Evolutionary conservation across 768 basidiomycete genomes (phyloP).

Genomic region (Lepiota brunneoincarnata): DNA sequence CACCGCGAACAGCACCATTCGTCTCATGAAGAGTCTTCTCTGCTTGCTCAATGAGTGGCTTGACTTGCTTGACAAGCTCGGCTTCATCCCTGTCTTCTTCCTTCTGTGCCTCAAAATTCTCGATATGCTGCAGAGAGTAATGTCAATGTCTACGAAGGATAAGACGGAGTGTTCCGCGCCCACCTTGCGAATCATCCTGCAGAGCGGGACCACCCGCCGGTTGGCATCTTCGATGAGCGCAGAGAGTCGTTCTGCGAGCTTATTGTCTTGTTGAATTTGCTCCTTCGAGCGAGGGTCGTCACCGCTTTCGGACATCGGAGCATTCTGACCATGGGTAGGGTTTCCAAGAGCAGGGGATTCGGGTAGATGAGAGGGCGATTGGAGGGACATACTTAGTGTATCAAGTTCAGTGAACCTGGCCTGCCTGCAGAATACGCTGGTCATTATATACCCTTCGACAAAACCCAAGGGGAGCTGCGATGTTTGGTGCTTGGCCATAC

Average conservation of each 20-base stretch:
- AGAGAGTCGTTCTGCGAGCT: slow-evolving; percentile 33
- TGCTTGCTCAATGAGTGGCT: slow-evolving; percentile 33
- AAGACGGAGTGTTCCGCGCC: background rate
- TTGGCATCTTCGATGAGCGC: slow-evolving; percentile 33
- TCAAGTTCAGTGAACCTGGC: too few species aligned
- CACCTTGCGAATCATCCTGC: slow-evolving; percentile 35
- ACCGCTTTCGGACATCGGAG: background rate
- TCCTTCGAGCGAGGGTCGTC: slow-evolving; percentile 21
- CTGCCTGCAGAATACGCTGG: too few species aligned
- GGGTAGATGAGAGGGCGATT: background rate
- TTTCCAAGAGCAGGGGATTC: background rate
- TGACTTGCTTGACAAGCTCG: slow-evolving; percentile 32
- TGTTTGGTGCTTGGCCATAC: too few species aligned
- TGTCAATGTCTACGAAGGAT: background rate
- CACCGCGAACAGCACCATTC: slow-evolving; percentile 31
- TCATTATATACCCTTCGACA: too few species aligned
- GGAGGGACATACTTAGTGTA: background rate
- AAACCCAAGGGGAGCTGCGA: too few species aligned
- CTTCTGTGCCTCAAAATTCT: slow-evolving; percentile 29
- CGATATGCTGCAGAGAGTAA: slow-evolving; percentile 26
- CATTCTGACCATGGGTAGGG: too few species aligned
- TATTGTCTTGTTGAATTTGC: slow-evolving; percentile 22
- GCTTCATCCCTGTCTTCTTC: slow-evolving; percentile 34
- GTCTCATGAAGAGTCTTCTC: slow-evolving; percentile 37
- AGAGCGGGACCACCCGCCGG: slow-evolving; percentile 24